Conservation (phyloP, 495 filamentous ascomycete species). For the Collariella sp. region DNA sequence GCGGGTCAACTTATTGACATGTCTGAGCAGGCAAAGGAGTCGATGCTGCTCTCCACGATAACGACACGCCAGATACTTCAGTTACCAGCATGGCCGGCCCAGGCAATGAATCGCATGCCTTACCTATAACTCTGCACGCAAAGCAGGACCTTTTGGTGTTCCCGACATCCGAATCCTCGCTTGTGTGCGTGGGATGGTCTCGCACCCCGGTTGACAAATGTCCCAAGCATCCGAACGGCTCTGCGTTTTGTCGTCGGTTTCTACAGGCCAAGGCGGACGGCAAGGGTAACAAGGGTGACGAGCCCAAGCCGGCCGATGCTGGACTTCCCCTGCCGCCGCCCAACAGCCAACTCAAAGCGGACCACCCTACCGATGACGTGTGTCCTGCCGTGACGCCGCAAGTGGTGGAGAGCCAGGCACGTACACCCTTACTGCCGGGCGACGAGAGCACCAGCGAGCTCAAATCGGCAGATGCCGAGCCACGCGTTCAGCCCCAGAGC, state of each 20-base stretch:
- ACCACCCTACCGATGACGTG: background rate
- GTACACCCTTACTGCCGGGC: background rate
- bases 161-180: background rate
- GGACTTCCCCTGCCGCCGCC: background rate
- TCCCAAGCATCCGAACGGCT: conserved; percentile 3
- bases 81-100: conserved; percentile 12
- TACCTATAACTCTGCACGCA: conserved; percentile 3
- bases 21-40: conserved; percentile 16
- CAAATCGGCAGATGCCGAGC: background rate
- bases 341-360: background rate
- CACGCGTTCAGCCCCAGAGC: conserved; percentile 7
- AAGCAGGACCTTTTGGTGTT: conserved; percentile 1
- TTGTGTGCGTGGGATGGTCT: background rate
- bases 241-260: conserved; percentile 1
- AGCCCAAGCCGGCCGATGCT: conserved; percentile 9
- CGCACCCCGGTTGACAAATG: background rate
- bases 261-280: conserved; percentile 1
- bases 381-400: conserved; percentile 6
- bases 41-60: conserved; percentile 12
- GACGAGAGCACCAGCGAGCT: conserved; percentile 6
- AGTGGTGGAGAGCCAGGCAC: conserved; percentile 2
- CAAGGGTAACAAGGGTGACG: conserved; percentile 1
- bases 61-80: conserved; percentile 11
- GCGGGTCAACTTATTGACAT: conserved; percentile 9
- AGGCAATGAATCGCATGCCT: conserved; percentile 7